Evolutionary conservation across 1,284 basidiomycete genomes (phyloP), one percentile per base, ranked within the genome.

Genomic region (Apiotrichum domesticum): DNA sequence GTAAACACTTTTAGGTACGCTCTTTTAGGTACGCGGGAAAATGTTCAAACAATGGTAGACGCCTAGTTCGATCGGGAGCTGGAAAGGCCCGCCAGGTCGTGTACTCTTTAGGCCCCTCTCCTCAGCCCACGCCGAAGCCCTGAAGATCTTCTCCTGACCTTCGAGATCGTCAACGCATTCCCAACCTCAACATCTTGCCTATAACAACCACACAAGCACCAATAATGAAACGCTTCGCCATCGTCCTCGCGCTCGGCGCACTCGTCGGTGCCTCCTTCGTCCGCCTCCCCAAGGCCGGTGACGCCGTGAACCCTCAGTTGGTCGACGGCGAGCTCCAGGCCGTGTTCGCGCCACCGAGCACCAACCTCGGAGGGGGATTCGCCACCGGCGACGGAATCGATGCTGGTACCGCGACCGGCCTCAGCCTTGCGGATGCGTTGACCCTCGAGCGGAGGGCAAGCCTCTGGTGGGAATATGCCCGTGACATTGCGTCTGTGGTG

Each of bases 391-490:
- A n/a, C 35, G 39, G 21, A 10, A 35, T 35, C 41, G 13, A 11
- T 35, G 21, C 40, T 3, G 40, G 21, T 14, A 43, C 9, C 14
- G 53, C 43, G 7, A 1, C 46, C 2, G 55, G 55, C 5, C 29
- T 54, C 21, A 69, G 55, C 9, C 61, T 75, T 29, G 69, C 69
- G 1, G 73, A 75, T 59, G 66, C 62, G 3, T 56, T 75, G 13
- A 73, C 73, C 14, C 54, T 72, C 32, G 71, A 73, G 58, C 58
- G 69, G 33, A 54, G 61, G 11, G 69, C 66, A 14, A 67, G 68
- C 44, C 29, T 74, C 14, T 75, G 71, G 71, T 75, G 67, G 65
- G 67, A 69, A 34, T 75, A 75, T 52, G 73, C 73, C 4, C 57
- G 73, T 43, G 73, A 75, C 55, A 63, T 68, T 5, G 53, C 61